Percentiles rank a stretch among this genome's conserved stretches.
Evolutionary conservation across 805 yeast genomes (phyloP).

Genomic region (Millerago galiae): DNA sequence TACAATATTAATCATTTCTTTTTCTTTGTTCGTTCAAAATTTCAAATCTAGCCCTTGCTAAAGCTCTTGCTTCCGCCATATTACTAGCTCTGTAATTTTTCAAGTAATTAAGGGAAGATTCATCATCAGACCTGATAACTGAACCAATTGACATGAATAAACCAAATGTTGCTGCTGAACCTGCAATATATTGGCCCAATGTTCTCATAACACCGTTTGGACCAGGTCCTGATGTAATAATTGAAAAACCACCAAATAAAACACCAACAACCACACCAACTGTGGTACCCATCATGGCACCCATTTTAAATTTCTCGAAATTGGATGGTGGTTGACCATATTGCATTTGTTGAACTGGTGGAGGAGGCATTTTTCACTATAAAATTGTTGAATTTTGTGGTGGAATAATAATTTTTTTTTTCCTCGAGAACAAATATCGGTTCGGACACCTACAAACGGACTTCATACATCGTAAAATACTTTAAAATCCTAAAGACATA

Average conservation of each 20-base stretch:
- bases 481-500: slow-evolving; percentile 28
- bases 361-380: slow-evolving; percentile 30
- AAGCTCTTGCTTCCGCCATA: slow-evolving; percentile 35
- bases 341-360: slow-evolving; percentile 70
- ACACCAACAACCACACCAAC: slow-evolving; percentile 92
- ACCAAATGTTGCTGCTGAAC: slow-evolving; percentile 96
- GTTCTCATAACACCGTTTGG: slow-evolving; percentile 97
- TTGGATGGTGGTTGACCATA: slow-evolving; percentile 65
- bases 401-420: slow-evolving; percentile 32
- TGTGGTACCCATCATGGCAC: slow-evolving; percentile 85
- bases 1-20: slow-evolving; percentile 11
- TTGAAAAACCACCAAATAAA: slow-evolving; percentile 88
- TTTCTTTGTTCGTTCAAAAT: slow-evolving; percentile 18
- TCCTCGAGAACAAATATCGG: background rate
- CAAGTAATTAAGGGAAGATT: slow-evolving; percentile 14
- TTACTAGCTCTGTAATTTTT: slow-evolving; percentile 30
- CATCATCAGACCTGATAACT: slow-evolving; percentile 70
- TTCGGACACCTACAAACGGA: background rate
- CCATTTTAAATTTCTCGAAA: slow-evolving; percentile 98
- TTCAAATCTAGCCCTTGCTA: slow-evolving; percentile 36
- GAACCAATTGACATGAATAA: slow-evolving; percentile 95
- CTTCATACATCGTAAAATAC: background rate
- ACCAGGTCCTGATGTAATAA: slow-evolving; percentile 92
- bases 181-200: slow-evolving; percentile 91
- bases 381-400: slow-evolving; percentile 3